Base-by-base conservation (phyloP, 2,329 filamentous ascomycete species). In the Endoconidiophora polonica region DNA sequence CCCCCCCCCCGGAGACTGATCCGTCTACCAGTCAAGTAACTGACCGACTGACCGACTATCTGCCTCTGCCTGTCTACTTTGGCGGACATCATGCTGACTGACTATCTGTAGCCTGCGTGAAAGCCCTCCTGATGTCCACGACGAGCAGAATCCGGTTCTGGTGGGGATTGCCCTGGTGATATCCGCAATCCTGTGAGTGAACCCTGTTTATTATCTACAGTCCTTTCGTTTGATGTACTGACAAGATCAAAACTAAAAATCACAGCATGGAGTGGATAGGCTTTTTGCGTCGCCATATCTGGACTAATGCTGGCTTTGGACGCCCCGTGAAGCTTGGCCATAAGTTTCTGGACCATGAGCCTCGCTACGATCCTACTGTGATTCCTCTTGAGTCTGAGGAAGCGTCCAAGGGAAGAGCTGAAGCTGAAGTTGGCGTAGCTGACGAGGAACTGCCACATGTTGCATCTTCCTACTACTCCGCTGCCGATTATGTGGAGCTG, bases 301-400 rank as follows among this genome's bases (percentile, higher is more conserved):
- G 77, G 76, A 64, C 64, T 38, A 79, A 79, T 60, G 77, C 78
- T 18, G 78, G 78, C 38, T 83, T 86, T 58, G 66, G 64, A 44
- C 63, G 65, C 3, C 65, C 85, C 39, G 73, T 74, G 44, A 65
- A 71, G 36, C 69, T 77, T 51, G 66, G 67, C 22, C 62, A 69
- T 18, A 65, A 61, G 14, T 60, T 86, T 26, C 66, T 75, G 44
- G 64, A 73, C 46, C 73, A 62, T 45, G 68, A 68, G 54, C 68
- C 68, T 2, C 62, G 66, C 43, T 72, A 66, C 54, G 68, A 71
- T 23, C 69, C 70, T 0, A 66, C 67, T 2, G 61, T 73, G 3
- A 58, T 71, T 0, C 69, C 69, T 56, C 62, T 65, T 1, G 62
- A 80, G 23, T 20, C 18, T 24, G 50, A 53, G 18, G 44, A 53